A percentile compares a stretch with the other conserved stretches of the same genome.
Evolutionary conservation across 805 yeast genomes (phyloP).

Genomic region (Dipodascopsis uninucleata): DNA sequence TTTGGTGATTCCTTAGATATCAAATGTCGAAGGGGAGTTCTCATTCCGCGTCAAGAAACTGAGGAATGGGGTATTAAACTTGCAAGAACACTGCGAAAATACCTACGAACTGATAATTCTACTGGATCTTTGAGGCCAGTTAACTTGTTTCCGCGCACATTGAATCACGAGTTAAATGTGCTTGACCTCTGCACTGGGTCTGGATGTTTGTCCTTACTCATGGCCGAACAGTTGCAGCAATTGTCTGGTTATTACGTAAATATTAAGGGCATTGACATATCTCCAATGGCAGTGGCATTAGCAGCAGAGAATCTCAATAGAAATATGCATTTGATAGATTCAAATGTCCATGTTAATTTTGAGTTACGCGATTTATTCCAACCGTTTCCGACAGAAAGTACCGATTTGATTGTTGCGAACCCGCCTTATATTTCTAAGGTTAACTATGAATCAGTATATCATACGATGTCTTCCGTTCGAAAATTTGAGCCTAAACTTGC

Average conservation of each 20-base stretch:
- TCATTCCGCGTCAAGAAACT: slow-evolving; percentile 93
- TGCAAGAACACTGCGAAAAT: slow-evolving; percentile 3
- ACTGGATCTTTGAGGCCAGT: too few relatives aligned
- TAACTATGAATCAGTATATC: slow-evolving; percentile 40
- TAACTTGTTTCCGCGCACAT: not conserved
- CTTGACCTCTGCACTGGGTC: slow-evolving; percentile 83
- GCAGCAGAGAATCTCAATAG: slow-evolving; percentile 44
- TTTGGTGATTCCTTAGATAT: slow-evolving; percentile 63
- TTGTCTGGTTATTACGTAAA: slow-evolving; percentile 14
- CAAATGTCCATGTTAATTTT: slow-evolving; percentile 11
- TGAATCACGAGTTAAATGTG: slow-evolving; percentile 33
- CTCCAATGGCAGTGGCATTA: slow-evolving; percentile 49
- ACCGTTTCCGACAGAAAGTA: not conserved
- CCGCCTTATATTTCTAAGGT: slow-evolving; percentile 77
- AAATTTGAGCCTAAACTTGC: slow-evolving; percentile 75
- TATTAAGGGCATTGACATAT: slow-evolving; percentile 55
- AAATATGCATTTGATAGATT: slow-evolving; percentile 16
- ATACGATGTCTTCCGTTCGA: slow-evolving; percentile 62
- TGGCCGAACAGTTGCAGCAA: slow-evolving; percentile 38
- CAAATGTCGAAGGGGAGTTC: slow-evolving; percentile 56
- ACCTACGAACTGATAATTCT: not conserved
- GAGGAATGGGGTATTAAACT: slow-evolving; percentile 70
- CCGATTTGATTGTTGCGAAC: slow-evolving; percentile 69
- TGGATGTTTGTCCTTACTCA: slow-evolving; percentile 73
- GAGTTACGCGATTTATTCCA: slow-evolving; percentile 12